These are phyloP conservation scores for Phytopythium oedochilum DNA, from an alignment of 352 stramenopile genomes.

Conservation along the genomic window DNA sequence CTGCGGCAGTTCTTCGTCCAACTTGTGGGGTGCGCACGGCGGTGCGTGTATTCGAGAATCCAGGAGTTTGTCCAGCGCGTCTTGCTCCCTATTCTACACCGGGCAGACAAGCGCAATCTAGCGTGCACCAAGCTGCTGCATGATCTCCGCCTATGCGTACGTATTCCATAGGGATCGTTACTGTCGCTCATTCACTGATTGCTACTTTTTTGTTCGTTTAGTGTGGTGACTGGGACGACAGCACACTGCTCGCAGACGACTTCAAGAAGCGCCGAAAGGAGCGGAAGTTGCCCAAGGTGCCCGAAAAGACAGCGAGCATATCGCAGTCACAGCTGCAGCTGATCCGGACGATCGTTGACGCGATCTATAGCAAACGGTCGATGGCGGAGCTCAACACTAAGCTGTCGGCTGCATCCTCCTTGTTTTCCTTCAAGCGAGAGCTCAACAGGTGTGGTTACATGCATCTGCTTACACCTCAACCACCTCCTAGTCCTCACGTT, in stretches of 20 bases:
- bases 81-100: conserved; percentile 70
- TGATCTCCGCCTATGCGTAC: conserved; percentile 59
- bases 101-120: conserved; percentile 82
- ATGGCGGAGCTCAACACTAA: conserved; percentile 58
- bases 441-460: conserved; percentile 46
- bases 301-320: conserved; percentile 19
- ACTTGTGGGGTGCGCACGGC: conserved; percentile 39
- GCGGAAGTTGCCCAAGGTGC: conserved; percentile 29
- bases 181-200: background rate
- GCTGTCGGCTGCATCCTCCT: conserved; percentile 14
- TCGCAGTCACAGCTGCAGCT: conserved; percentile 45
- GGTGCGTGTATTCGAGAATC: conserved; percentile 52
- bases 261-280: conserved; percentile 53
- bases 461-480: too few species aligned
- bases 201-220: conserved; percentile 9
- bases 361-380: conserved; percentile 60
- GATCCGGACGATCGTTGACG: conserved; percentile 43
- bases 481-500: background rate
- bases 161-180: conserved; percentile 4
- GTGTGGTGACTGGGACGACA: conserved; percentile 57
- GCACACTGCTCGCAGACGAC: conserved; percentile 28
- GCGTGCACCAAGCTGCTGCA: conserved; percentile 60
- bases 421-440: conserved; percentile 78
- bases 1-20: conserved; percentile 25
- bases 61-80: conserved; percentile 78